phyloP scores from a whole-genome alignment of 179 eudicot species.

The Drosera spatulata region DNA sequence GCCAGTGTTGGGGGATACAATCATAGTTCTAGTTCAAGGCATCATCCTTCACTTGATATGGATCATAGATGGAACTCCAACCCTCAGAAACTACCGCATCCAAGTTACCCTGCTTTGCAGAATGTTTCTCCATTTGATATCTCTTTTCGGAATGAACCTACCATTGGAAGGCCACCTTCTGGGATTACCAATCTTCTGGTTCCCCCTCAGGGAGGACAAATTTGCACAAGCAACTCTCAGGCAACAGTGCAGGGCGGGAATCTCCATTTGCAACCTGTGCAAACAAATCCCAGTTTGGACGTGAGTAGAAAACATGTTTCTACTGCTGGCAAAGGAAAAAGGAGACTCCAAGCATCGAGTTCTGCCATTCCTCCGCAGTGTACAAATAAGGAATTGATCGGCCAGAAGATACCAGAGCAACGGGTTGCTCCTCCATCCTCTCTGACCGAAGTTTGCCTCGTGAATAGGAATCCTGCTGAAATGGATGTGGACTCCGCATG shows the following conservation, averaged over 20 bases:
- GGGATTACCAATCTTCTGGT: constrained; percentile 16
- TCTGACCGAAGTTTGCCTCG: constrained; percentile 7
- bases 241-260: constrained; percentile 6
- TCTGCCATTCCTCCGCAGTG: constrained; percentile 2
- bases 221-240: constrained; percentile 11
- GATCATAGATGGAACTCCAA: constrained; percentile 3
- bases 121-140: constrained; percentile 6
- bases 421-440: neutral
- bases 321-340: constrained; percentile 13
- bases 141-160: constrained; percentile 9
- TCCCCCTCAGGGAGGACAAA: constrained; percentile 15
- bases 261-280: neutral
- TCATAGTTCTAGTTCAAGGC: neutral
- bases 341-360: neutral
- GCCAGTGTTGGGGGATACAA: neutral
- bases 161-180: constrained; percentile 1
- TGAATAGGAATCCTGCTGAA: constrained; percentile 28
- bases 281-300: neutral
- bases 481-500: constrained; percentile 10
- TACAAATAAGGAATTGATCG: no score
- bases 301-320: constrained; percentile 6
- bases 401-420: neutral
- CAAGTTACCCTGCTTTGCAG: constrained; percentile 15
- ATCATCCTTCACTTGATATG: constrained; percentile 12
- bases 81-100: constrained; percentile 12